Percentiles rank a stretch among this genome's conserved stretches.
These are phyloP conservation scores for Penicillium italicum DNA, from an alignment of 2,329 filamentous ascomycete genomes.

Conservation along the genomic window DNA sequence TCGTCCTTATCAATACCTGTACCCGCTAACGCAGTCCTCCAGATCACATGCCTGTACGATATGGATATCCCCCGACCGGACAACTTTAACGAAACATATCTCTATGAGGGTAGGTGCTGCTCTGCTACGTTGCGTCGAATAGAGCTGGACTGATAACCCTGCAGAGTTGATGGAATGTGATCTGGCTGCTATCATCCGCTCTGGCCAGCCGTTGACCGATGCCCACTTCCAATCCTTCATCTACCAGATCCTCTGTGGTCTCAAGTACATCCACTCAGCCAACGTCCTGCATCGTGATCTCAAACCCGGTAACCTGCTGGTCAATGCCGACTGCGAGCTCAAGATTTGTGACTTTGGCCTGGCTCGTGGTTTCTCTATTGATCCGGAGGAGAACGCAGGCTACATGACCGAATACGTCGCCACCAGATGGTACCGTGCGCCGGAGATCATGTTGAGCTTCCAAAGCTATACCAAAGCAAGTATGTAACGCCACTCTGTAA, in stretches of 20 bases:
- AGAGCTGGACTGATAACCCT: slow-evolving; percentile 9
- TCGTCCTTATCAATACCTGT: slow-evolving; percentile 1
- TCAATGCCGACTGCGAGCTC: slow-evolving; percentile 98
- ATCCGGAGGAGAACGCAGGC: slow-evolving; percentile 95
- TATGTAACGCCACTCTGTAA: slow-evolving; percentile 57
- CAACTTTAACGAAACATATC: slow-evolving; percentile 98
- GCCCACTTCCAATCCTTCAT: slow-evolving; percentile 99
- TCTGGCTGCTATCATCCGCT: slow-evolving; percentile 94
- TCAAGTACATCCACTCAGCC: slow-evolving; percentile 99
- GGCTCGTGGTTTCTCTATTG: slow-evolving; percentile 91
- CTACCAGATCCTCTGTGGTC: slow-evolving; percentile 97
- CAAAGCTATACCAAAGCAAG: slow-evolving; percentile 99
- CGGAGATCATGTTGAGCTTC: slow-evolving; percentile 99
- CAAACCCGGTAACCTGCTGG: slow-evolving; percentile 93
- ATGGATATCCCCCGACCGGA: slow-evolving; percentile 98
- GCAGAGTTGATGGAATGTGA: slow-evolving; percentile 99
- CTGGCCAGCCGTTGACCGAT: slow-evolving; percentile 93
- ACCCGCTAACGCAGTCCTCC: slow-evolving; percentile 37
- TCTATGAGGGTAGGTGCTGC: slow-evolving; percentile 77
- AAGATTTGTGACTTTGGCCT: slow-evolving; percentile 99
- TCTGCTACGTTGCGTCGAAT: neutral
- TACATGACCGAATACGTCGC: slow-evolving; percentile 99
- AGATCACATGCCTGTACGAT: slow-evolving; percentile 99
- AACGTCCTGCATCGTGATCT: slow-evolving; percentile 96
- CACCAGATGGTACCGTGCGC: slow-evolving; percentile 96